Base-by-base conservation (phyloP, 2,329 filamentous ascomycete species). In the Clarireedia sp. region DNA sequence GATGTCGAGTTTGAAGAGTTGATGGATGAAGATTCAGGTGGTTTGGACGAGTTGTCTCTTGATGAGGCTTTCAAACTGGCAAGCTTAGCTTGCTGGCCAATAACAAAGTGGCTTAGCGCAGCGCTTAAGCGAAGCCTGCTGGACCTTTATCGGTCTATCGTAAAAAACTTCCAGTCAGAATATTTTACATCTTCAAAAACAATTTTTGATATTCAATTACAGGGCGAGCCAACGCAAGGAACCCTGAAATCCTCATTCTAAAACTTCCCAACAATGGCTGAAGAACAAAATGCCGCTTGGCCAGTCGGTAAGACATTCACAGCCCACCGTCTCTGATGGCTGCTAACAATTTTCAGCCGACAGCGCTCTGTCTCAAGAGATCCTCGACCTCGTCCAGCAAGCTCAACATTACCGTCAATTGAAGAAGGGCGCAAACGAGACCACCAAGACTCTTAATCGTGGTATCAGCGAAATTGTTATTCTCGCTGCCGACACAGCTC, bases 401-500 rank as follows among this genome's bases (percentile, higher is more conserved):
- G 65, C 68, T 55, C 68, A 65, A 43, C 71, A 87, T 74, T 78
- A 81, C 68, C 80, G 85, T 51, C 89, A 94, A 78, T 74, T 91
- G 63, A 94, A 94, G 80, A 95, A 94, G 79, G 89, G 89, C 60
- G 89, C 88, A 70, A 92, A 91, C 79, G 87, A 89, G 72, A 77
- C 83, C 38, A 95, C 89, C 69, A 95, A 95, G 79, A 87, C 89
- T 1, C 80, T 96, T 50, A 95, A 94, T 78, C 86, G 92, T 65
- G 91, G 92, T 75, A 90, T 92, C 60, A 84, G 84, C 64, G 92
- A 97, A 75, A 78, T 97, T 62, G 85, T 96, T 68, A 81, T 97
- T 65, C 83, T 96, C 54, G 90, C 90, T 48, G 90, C 89, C 61
- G 92, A 97, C 71, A 94, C 90, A 65, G 81, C 82, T 57, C 91